Evolutionary conservation across 331 rosid species (phyloP), one percentile per base, ranked within the genome.

Genomic region (Ulmus americana): DNA sequence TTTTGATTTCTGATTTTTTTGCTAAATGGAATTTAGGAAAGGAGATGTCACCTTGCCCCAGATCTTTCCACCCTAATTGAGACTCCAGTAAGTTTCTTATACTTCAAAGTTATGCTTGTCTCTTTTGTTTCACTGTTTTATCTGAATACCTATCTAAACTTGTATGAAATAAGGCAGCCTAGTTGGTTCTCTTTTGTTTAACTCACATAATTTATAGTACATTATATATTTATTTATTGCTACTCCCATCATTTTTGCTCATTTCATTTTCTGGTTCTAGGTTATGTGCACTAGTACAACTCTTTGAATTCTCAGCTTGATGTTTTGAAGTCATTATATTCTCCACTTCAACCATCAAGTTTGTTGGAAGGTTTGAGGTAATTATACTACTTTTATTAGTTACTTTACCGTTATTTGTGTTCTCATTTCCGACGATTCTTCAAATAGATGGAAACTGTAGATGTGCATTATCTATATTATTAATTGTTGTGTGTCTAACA

Each of bases 321-420:
- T 78, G 91, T 94, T 78, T 59, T 94, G 70, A 94, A 90, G 86
- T 94, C 97, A 47, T 82, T 94, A 59, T 90, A 94, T 76, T 94
- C 99, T 59, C 99, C 99, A 5, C 92, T 94, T 70, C 99, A 94
- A 70, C 97, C 92, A 76, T 79, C 96, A 60, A 94, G 95, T 78
- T 85, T 97, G 61, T 81, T 94, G 78, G 99, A 90, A 88, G 96
- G 94, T 79, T 83, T 94, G 83, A 94, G 99, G 99, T 80, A 83
- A 74, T 59, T 61, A 49, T 58, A 68, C 59, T 49, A 16, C 42
- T 66, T 58, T 15, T 7, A 46, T 3, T 46, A 48, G 8, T 60
- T 15, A 42, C 51, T 43, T n/a, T 14, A 8, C 1, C 40, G n/a
- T 9, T 43, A 8, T 16, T 9, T n/a, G 14, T 40, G 42, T 59